phyloP scores from a whole-genome alignment of 2,329 filamentous ascomycete genomes.

The Claviceps lovelessii region DNA sequence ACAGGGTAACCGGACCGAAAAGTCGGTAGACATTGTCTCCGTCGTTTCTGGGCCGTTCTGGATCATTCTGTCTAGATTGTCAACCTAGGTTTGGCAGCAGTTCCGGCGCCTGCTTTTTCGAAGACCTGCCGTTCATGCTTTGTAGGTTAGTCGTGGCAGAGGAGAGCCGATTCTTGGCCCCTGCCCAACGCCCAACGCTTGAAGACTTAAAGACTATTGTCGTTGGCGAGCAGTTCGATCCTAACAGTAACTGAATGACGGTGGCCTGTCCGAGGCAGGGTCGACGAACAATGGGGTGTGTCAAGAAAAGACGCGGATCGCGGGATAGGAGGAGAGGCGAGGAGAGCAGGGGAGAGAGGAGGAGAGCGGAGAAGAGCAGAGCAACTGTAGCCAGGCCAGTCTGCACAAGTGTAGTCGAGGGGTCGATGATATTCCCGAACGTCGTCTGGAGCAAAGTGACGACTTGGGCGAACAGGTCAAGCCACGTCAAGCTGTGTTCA shows the following conservation, averaged over 20 bases:
- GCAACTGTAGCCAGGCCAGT: neutral
- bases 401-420: neutral
- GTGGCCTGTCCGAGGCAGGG: neutral
- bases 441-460: neutral
- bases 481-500: constrained; percentile 5
- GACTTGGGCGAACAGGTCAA: neutral
- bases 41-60: neutral
- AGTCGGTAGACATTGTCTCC: constrained; percentile 5
- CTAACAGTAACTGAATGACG: neutral
- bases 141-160: neutral
- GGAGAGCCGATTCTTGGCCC: neutral
- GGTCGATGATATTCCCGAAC: neutral
- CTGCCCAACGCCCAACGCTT: neutral
- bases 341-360: no score
- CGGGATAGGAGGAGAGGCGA: no score
- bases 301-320: neutral
- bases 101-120: neutral
- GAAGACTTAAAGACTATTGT: neutral
- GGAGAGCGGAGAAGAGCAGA: neutral
- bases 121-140: neutral
- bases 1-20: constrained; percentile 6
- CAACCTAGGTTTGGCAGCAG: neutral
- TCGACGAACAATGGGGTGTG: neutral
- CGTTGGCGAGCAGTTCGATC: neutral
- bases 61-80: neutral